Conservation (phyloP, 495 filamentous ascomycete species). For the Xylaria palmicola region DNA sequence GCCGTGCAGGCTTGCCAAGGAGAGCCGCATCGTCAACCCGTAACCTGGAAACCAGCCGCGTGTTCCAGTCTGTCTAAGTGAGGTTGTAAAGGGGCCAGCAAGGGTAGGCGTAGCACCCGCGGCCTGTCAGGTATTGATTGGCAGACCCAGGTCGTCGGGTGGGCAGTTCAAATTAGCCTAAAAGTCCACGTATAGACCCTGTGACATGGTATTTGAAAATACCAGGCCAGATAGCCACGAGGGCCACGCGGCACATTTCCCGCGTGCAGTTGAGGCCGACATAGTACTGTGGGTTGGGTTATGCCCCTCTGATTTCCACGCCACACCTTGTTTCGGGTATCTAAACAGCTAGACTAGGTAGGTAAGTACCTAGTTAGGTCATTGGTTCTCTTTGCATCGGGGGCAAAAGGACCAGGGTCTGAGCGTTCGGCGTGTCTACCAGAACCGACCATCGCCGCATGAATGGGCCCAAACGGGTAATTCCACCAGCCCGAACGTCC, state of each 20-base stretch:
- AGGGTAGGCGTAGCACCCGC: background rate
- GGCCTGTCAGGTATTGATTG: constrained; percentile 9
- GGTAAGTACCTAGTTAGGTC: background rate
- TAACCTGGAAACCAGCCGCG: background rate
- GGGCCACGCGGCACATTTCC: constrained; percentile 3
- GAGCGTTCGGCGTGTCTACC: background rate
- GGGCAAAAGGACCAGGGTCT: background rate
- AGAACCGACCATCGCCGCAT: background rate
- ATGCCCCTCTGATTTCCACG: too few species aligned
- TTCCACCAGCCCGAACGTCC: background rate
- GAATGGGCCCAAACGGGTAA: background rate
- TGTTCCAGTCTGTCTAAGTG: background rate
- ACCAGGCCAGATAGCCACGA: background rate
- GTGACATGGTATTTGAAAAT: background rate
- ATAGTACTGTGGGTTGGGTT: too few species aligned
- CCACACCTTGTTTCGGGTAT: too few species aligned
- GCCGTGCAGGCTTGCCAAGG: background rate
- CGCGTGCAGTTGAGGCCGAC: background rate
- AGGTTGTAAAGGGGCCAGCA: background rate
- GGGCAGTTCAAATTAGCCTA: constrained; percentile 11
- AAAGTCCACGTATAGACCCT: constrained; percentile 2
- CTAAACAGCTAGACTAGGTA: background rate
- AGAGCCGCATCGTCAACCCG: background rate
- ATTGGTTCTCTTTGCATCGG: background rate
- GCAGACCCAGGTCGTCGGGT: background rate